phyloP scores from a whole-genome alignment of 495 filamentous ascomycete species.

The Aspergillus kassunensis region DNA sequence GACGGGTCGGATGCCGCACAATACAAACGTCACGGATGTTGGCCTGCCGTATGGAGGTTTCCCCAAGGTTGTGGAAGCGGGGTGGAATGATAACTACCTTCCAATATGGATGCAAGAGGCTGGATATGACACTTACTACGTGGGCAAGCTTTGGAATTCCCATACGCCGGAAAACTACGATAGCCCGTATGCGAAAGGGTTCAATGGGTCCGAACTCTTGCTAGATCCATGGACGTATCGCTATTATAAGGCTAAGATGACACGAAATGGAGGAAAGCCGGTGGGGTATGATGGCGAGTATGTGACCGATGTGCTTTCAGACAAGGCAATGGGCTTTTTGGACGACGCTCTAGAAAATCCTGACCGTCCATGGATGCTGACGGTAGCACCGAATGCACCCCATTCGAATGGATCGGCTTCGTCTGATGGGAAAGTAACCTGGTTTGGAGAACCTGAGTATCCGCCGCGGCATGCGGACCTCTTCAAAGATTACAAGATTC shows the following conservation, averaged over 20 bases:
- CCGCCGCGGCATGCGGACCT: conserved; percentile 27
- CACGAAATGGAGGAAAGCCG: conserved; percentile 52
- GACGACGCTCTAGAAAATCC: conserved; percentile 47
- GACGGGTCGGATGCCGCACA: conserved; percentile 62
- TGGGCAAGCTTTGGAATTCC: conserved; percentile 65
- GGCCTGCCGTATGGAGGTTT: conserved; percentile 58
- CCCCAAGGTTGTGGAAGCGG: conserved; percentile 58
- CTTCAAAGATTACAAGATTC: conserved; percentile 27
- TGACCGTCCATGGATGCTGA: conserved; percentile 58
- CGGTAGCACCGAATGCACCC: conserved; percentile 60
- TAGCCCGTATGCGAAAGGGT: conserved; percentile 53
- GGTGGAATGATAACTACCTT: conserved; percentile 61
- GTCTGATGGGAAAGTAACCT: conserved; percentile 7
- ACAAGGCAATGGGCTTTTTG: conserved; percentile 57
- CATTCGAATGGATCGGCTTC: conserved; percentile 39
- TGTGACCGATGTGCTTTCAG: conserved; percentile 54
- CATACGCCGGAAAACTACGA: conserved; percentile 56
- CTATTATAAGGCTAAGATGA: conserved; percentile 58
- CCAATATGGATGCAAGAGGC: conserved; percentile 65
- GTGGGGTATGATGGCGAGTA: conserved; percentile 51
- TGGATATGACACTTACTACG: conserved; percentile 67
- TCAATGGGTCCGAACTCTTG: conserved; percentile 53
- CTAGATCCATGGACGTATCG: conserved; percentile 66
- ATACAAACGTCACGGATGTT: conserved; percentile 68
- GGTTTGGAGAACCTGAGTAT: conserved; percentile 29